These are phyloP conservation scores for Penicillium aurantiogriseum DNA, from an alignment of 2,329 filamentous ascomycete species.

Conservation along the genomic window DNA sequence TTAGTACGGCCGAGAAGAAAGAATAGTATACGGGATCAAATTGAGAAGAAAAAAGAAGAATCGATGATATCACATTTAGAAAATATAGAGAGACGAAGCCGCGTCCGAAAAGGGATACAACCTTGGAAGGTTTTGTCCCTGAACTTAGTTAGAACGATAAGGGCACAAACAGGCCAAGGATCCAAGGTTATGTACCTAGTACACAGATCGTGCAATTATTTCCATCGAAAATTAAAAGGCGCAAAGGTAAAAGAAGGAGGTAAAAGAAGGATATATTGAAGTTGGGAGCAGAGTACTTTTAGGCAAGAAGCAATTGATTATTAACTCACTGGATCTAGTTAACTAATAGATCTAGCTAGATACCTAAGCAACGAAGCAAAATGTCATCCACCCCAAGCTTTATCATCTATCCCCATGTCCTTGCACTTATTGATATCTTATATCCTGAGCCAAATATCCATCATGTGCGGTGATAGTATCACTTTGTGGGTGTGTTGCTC, in stretches of 20 bases:
- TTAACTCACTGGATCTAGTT: neutral
- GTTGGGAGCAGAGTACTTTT: neutral
- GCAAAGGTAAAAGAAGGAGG: neutral
- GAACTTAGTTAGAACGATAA: neutral
- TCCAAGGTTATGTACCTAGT: neutral
- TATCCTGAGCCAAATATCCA: neutral
- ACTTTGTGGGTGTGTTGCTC: neutral
- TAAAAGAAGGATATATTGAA: neutral
- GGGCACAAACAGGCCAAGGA: neutral
- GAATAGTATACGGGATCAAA: neutral
- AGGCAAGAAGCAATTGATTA: neutral
- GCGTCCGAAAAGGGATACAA: neutral
- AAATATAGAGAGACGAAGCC: neutral
- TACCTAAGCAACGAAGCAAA: neutral
- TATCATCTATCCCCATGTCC: neutral
- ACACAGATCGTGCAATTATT: neutral
- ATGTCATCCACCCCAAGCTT: neutral
- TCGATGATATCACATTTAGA: neutral
- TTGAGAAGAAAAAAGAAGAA: neutral
- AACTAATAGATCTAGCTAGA: too few relatives aligned
- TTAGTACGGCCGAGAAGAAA: neutral
- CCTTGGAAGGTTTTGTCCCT: neutral
- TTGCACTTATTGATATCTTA: neutral
- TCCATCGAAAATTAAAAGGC: neutral
- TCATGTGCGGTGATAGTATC: neutral